A percentile compares a stretch with the other conserved stretches of the same genome.
Evolutionary conservation across 177 flowering plant species (phyloP).

Genomic region (Vitis hybrid): DNA sequence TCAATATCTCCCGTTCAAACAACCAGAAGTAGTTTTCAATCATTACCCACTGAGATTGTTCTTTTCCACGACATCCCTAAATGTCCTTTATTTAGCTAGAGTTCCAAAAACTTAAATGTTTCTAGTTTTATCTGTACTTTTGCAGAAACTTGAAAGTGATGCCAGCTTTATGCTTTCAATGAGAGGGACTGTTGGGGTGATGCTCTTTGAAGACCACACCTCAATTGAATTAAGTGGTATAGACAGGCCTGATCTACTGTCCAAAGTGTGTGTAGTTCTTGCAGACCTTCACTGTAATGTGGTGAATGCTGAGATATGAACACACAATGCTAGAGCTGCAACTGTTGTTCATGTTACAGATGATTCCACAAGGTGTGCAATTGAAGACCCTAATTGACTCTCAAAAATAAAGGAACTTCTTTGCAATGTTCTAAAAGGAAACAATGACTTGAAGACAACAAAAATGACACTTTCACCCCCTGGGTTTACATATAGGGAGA

Average conservation of each 20-base stretch:
- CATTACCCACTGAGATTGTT: too few species aligned
- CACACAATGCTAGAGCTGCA: conserved; percentile 49
- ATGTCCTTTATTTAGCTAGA: neutral
- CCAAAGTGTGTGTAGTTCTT: conserved; percentile 51
- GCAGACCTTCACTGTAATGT: conserved; percentile 44
- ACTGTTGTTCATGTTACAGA: conserved; percentile 46
- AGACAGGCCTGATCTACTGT: conserved; percentile 47
- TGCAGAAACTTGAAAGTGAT: conserved; percentile 38
- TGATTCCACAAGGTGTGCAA: conserved; percentile 33
- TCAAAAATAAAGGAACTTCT: conserved; percentile 36
- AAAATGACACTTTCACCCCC: conserved; percentile 31
- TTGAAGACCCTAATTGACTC: conserved; percentile 34
- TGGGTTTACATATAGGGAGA: conserved; percentile 25
- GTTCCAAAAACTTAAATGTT: neutral
- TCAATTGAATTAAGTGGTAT: conserved; percentile 41
- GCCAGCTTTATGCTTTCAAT: conserved; percentile 24
- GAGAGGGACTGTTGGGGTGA: conserved; percentile 39
- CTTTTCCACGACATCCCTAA: too few species aligned
- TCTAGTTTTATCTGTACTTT: neutral
- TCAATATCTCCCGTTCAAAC: fast-evolving
- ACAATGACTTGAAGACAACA: conserved; percentile 25
- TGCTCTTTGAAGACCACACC: conserved; percentile 37
- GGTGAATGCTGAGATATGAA: conserved; percentile 50
- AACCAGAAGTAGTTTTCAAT: too few species aligned
- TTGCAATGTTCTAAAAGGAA: conserved; percentile 37